Conservation (phyloP, 2,329 filamentous ascomycete genomes). For the Ophiognomonia clavigignenti-juglandacearum region DNA sequence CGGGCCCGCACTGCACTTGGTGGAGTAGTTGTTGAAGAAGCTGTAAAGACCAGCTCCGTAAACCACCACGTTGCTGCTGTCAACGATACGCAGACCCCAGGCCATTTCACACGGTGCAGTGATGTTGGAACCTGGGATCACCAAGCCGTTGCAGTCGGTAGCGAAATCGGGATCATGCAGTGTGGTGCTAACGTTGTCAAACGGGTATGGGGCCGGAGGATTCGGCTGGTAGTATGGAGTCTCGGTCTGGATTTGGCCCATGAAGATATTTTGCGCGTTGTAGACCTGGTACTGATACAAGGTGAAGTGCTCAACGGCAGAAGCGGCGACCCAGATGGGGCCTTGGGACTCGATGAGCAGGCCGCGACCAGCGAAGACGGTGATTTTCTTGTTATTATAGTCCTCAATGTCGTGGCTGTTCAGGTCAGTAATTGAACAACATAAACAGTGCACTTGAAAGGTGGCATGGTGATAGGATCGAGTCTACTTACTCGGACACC, state of each 20-base stretch:
- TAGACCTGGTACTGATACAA: slow-evolving; percentile 66
- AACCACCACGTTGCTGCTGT: slow-evolving; percentile 47
- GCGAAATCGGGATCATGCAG: slow-evolving; percentile 49
- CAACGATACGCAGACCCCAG: slow-evolving; percentile 60
- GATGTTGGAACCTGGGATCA: slow-evolving; percentile 11
- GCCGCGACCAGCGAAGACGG: slow-evolving; percentile 45
- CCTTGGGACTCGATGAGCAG: slow-evolving; percentile 40
- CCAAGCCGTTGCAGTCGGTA: slow-evolving; percentile 27
- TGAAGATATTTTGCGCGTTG: slow-evolving; percentile 55
- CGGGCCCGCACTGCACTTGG: slow-evolving; percentile 34
- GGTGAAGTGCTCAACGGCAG: slow-evolving; percentile 59
- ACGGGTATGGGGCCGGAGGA: slow-evolving; percentile 54
- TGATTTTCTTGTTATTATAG: slow-evolving; percentile 36
- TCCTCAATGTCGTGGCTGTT: slow-evolving; percentile 46
- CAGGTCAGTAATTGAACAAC: slow-evolving; percentile 1
- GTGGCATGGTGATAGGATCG: not conserved
- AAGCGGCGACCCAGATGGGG: slow-evolving; percentile 59
- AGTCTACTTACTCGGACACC: slow-evolving; percentile 30
- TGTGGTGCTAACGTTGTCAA: slow-evolving; percentile 33
- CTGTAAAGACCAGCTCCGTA: slow-evolving; percentile 63
- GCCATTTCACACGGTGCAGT: slow-evolving; percentile 47
- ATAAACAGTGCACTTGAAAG: not conserved
- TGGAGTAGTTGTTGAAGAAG: slow-evolving; percentile 62
- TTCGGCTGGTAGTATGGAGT: slow-evolving; percentile 68
- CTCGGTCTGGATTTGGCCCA: slow-evolving; percentile 64